Percentiles rank a stretch among this genome's conserved stretches.
Conservation (phyloP, 2,329 filamentous ascomycete species). For the Colletotrichum tofieldiae region DNA sequence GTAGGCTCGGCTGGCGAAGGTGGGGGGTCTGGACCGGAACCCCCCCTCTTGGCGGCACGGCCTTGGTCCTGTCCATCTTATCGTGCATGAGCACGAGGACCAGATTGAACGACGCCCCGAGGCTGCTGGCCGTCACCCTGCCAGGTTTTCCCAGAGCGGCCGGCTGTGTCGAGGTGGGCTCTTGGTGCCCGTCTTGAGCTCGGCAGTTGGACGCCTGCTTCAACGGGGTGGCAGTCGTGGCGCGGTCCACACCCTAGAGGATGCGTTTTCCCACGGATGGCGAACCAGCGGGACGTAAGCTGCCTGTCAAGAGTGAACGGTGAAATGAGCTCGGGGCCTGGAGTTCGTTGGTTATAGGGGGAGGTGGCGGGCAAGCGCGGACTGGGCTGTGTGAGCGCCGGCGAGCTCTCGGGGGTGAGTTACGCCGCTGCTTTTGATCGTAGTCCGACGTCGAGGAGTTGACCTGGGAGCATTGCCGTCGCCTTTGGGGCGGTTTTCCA, state of each 20-base stretch:
- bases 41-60: neutral
- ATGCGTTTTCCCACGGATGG: neutral
- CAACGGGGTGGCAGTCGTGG: neutral
- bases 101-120: neutral
- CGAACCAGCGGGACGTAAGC: neutral
- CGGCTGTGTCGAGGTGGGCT: neutral
- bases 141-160: neutral
- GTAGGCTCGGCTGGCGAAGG: neutral
- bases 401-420: neutral
- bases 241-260: neutral
- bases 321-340: neutral
- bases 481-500: neutral
- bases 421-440: neutral
- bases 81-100: neutral
- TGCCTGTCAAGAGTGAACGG: neutral
- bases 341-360: neutral
- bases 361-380: no score
- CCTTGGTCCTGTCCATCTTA: neutral
- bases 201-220: neutral
- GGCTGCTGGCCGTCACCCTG: neutral
- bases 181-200: neutral
- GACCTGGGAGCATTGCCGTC: neutral
- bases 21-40: neutral
- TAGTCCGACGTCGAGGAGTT: neutral
- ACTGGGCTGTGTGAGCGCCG: neutral